phyloP scores from a whole-genome alignment of 1,139 yeast genomes.

The Geotrichum fermentans region DNA sequence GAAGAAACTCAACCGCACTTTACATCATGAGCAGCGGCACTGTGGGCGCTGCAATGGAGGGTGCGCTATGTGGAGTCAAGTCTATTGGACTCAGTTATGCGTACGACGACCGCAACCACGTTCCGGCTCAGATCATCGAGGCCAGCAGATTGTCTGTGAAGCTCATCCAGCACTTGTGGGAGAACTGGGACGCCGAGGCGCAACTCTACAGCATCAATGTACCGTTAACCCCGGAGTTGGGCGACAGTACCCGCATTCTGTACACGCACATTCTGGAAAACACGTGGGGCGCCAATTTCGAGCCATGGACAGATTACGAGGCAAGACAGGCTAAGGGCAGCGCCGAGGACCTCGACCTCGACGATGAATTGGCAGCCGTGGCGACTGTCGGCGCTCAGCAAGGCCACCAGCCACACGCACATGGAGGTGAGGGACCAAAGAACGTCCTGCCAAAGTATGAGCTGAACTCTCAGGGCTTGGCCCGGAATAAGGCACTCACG shows the following conservation, averaged over 20 bases:
- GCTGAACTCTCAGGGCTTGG: constrained; percentile 14
- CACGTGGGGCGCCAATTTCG: constrained; percentile 66
- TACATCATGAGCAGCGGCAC: constrained; percentile 94
- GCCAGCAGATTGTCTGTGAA: constrained; percentile 68
- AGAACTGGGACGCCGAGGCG: constrained; percentile 51
- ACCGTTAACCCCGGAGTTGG: constrained; percentile 57
- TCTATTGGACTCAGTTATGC: constrained; percentile 83
- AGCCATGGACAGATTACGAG: constrained; percentile 25
- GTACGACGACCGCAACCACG: constrained; percentile 53
- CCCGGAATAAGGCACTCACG: constrained; percentile 21
- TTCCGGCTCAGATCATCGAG: constrained; percentile 49
- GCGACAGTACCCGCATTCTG: constrained; percentile 54
- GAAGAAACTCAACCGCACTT: constrained; percentile 85
- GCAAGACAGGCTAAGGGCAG: constrained; percentile 10
- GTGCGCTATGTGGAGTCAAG: constrained; percentile 69
- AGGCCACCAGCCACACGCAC: not conserved
- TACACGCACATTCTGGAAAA: constrained; percentile 78
- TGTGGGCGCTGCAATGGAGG: constrained; percentile 96
- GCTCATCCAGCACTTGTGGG: constrained; percentile 54
- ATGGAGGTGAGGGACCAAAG: constrained; percentile 15
- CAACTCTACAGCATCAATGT: constrained; percentile 82
- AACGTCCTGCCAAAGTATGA: constrained; percentile 13
- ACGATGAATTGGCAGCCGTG: constrained; percentile 17
- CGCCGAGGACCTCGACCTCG: constrained; percentile 11
- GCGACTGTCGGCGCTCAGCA: constrained; percentile 14